Evolutionary conservation across 352 stramenopile genomes (phyloP).

Genomic region (Globisporangium perplexum): DNA sequence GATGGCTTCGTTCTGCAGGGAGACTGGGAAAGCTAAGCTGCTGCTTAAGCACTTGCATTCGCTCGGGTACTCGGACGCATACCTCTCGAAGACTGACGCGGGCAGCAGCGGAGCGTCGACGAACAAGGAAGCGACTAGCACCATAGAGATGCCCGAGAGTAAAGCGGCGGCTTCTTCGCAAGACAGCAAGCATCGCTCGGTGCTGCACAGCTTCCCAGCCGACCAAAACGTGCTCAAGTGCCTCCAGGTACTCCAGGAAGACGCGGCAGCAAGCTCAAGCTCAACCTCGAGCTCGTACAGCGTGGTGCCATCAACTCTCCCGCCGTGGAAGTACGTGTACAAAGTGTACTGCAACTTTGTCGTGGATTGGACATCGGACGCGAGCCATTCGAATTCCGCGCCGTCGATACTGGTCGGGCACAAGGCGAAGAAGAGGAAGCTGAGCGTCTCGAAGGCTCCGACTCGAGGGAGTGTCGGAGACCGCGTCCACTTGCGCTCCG

Average conservation of each 20-base stretch:
- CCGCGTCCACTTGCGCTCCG: slow-evolving; percentile 1
- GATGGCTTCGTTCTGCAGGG: slow-evolving; percentile 36
- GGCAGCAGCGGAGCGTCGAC: not conserved
- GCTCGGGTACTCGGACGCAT: slow-evolving; percentile 34
- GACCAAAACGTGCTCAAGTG: slow-evolving; percentile 81
- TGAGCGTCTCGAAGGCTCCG: not conserved
- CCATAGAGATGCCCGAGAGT: not conserved
- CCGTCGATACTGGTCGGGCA: no score
- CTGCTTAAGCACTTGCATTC: slow-evolving; percentile 42
- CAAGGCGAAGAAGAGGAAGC: slow-evolving; percentile 8
- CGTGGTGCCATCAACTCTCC: slow-evolving; percentile 6
- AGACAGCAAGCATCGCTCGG: slow-evolving; percentile 7
- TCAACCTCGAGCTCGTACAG: no score
- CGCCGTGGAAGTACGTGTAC: slow-evolving; percentile 74
- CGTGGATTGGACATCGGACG: slow-evolving; percentile 41
- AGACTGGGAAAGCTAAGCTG: slow-evolving; percentile 32
- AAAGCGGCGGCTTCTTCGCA: slow-evolving; percentile 3
- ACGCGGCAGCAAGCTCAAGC: slow-evolving; percentile 1
- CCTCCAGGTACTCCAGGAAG: slow-evolving; percentile 42
- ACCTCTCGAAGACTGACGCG: slow-evolving; percentile 4
- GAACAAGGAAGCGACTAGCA: slow-evolving; percentile 3
- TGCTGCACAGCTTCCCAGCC: slow-evolving; percentile 38
- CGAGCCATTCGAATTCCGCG: not conserved
- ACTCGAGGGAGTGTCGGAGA: slow-evolving; percentile 1
- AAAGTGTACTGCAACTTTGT: slow-evolving; percentile 66